Conservation (phyloP, 345 rosid genomes). For the Erucastrum elatum region DNA sequence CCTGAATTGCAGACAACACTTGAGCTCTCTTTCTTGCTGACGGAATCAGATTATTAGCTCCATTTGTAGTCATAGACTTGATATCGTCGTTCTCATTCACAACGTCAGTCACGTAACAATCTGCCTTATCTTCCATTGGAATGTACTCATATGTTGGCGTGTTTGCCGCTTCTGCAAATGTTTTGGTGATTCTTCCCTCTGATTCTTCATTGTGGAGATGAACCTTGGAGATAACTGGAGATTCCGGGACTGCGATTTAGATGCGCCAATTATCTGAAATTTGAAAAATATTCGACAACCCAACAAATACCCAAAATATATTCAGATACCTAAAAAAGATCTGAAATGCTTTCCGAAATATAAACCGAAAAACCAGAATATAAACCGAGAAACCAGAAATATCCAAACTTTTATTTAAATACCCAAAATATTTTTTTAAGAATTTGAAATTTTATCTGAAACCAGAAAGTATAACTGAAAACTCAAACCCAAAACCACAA, state of each 20-base stretch:
- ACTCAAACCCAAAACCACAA: too few species aligned
- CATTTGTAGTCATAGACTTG: slow-evolving; percentile 62
- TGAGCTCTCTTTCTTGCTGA: slow-evolving; percentile 63
- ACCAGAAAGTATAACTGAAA: too few species aligned
- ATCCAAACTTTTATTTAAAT: too few species aligned
- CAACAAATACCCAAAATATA: too few species aligned
- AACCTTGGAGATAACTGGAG: slow-evolving; percentile 41
- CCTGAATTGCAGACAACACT: slow-evolving; percentile 70
- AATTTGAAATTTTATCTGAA: too few species aligned
- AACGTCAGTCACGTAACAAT: slow-evolving; percentile 52
- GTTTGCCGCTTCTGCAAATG: slow-evolving; percentile 50
- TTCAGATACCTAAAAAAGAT: too few species aligned
- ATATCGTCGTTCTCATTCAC: slow-evolving; percentile 50
- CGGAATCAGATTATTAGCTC: slow-evolving; percentile 61
- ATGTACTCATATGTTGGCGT: slow-evolving; percentile 56
- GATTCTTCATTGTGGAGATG: slow-evolving; percentile 72
- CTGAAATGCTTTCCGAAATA: too few species aligned
- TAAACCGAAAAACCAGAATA: too few species aligned
- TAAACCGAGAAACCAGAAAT: too few species aligned
- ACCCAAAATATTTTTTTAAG: too few species aligned
- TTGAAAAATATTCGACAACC: too few species aligned
- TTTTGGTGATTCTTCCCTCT: slow-evolving; percentile 71
- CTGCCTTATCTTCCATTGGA: slow-evolving; percentile 64
- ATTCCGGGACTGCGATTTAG: slow-evolving; percentile 71
- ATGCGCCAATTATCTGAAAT: slow-evolving; percentile 75